A percentile compares a stretch with the other conserved stretches of the same genome.
These are phyloP conservation scores for Cyclotella baltica DNA, from an alignment of 108 stramenopile genomes.

Conservation along the genomic window DNA sequence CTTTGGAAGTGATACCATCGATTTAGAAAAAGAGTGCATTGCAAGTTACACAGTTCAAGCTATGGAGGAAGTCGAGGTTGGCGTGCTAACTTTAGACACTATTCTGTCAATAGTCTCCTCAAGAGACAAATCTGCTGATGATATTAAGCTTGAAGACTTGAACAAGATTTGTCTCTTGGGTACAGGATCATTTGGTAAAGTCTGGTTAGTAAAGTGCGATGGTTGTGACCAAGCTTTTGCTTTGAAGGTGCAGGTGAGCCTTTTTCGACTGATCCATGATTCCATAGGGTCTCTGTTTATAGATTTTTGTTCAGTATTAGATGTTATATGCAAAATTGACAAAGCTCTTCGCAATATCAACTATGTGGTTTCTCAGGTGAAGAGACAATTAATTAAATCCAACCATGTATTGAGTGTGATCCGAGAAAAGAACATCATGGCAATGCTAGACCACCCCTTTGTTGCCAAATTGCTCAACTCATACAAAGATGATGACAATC, in stretches of 20 bases:
- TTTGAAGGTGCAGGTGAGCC: too few relatives aligned
- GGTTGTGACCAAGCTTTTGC: constrained; percentile 67
- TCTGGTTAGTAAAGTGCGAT: constrained; percentile 84
- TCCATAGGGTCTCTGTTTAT: too few relatives aligned
- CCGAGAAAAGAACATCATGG: constrained; percentile 88
- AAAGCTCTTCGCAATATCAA: too few relatives aligned
- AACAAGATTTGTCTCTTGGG: constrained; percentile 78
- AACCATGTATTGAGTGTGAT: constrained; percentile 83
- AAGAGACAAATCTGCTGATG: constrained; percentile 19
- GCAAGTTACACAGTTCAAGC: constrained; percentile 67
- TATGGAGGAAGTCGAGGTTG: constrained; percentile 71
- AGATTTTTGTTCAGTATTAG: too few relatives aligned
- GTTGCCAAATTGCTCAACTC: constrained; percentile 88
- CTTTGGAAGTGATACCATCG: constrained; percentile 73
- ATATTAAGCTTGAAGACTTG: constrained; percentile 51
- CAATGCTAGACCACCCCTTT: constrained; percentile 88
- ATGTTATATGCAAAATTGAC: too few relatives aligned
- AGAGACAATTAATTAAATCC: constrained; percentile 83
- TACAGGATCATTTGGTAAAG: constrained; percentile 94
- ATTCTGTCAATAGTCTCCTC: constrained; percentile 64
- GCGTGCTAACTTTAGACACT: constrained; percentile 64
- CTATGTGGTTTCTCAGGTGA: too few relatives aligned
- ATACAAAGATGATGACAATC: constrained; percentile 79
- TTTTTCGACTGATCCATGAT: too few relatives aligned
- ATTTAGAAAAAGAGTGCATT: constrained; percentile 58